A percentile compares a stretch with the other conserved stretches of the same genome.
phyloP scores from a whole-genome alignment of 176 grass and related monocot species.

The Oryza longistaminata region DNA sequence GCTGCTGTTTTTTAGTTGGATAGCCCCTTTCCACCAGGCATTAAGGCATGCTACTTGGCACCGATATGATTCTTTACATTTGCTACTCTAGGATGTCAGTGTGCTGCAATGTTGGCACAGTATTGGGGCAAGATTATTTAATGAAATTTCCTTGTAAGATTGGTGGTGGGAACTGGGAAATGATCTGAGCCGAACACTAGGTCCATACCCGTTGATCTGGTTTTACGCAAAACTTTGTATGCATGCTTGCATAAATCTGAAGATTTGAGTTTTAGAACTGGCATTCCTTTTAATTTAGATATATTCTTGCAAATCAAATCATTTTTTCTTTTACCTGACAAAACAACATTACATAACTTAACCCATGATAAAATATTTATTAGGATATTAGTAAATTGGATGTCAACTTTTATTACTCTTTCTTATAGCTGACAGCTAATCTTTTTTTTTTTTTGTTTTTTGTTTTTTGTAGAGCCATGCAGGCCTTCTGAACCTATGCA shows the following conservation, averaged over 20 bases:
- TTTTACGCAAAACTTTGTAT: not conserved
- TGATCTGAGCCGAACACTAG: not conserved
- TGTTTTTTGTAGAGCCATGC: conserved; percentile 88
- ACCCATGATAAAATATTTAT: not conserved
- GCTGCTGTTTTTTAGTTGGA: not conserved
- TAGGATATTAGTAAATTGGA: not conserved
- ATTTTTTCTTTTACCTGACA: not conserved
- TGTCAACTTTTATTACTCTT: not conserved
- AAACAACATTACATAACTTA: not conserved
- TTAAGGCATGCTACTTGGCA: not conserved
- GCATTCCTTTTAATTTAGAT: not conserved
- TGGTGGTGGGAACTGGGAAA: not conserved
- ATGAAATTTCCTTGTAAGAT: not conserved
- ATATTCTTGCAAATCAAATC: not conserved
- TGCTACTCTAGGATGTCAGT: conserved; percentile 2
- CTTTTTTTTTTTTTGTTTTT: not conserved
- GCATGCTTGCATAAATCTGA: not conserved
- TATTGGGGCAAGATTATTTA: not conserved
- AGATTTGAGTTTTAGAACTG: not conserved
- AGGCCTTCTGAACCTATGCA: conserved; percentile 97
- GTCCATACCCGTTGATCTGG: not conserved
- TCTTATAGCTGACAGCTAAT: not conserved
- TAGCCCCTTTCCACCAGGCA: not conserved
- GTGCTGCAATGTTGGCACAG: not conserved
- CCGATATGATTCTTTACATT: not conserved